phyloP scores from a whole-genome alignment of 2,329 filamentous ascomycete genomes.

The Aquanectria penicillioides region DNA sequence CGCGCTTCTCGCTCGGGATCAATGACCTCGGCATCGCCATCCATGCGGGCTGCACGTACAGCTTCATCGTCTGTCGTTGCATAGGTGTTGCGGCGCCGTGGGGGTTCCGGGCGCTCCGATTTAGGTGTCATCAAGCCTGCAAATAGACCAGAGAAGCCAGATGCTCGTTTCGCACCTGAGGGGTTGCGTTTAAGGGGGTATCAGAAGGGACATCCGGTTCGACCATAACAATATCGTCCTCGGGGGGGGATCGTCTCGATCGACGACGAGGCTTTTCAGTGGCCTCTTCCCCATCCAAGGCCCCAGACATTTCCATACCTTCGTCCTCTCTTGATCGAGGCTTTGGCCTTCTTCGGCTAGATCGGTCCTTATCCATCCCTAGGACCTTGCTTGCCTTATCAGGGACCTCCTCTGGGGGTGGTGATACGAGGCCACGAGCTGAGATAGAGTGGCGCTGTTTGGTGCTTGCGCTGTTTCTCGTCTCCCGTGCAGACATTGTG shows the following conservation, averaged over 20 bases:
- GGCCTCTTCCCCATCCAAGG: constrained; percentile 50
- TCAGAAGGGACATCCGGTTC: constrained; percentile 48
- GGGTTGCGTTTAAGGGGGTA: constrained; percentile 46
- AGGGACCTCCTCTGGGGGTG: constrained; percentile 74
- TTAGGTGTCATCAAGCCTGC: constrained; percentile 65
- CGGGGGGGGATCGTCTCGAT: constrained; percentile 43
- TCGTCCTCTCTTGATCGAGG: constrained; percentile 44
- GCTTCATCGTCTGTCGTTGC: constrained; percentile 62
- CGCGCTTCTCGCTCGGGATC: constrained; percentile 71
- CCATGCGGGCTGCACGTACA: constrained; percentile 57
- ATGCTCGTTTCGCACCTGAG: constrained; percentile 58
- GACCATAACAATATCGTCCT: constrained; percentile 53
- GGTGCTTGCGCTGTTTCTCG: constrained; percentile 63
- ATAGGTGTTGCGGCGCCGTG: constrained; percentile 61
- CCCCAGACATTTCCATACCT: constrained; percentile 60
- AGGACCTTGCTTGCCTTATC: constrained; percentile 84
- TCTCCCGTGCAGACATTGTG: constrained; percentile 74
- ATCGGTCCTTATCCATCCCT: constrained; percentile 58
- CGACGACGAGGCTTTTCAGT: constrained; percentile 46
- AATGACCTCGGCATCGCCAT: constrained; percentile 58
- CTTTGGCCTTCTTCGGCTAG: constrained; percentile 57
- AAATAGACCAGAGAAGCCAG: constrained; percentile 69
- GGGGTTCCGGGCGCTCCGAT: constrained; percentile 48
- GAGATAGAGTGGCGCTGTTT: constrained; percentile 76
- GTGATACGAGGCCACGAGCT: constrained; percentile 72